Evolutionary conservation across 2,329 filamentous ascomycete genomes (phyloP), one percentile per base, ranked within the genome.

Genomic region (Tolypocladium guangdongense): DNA sequence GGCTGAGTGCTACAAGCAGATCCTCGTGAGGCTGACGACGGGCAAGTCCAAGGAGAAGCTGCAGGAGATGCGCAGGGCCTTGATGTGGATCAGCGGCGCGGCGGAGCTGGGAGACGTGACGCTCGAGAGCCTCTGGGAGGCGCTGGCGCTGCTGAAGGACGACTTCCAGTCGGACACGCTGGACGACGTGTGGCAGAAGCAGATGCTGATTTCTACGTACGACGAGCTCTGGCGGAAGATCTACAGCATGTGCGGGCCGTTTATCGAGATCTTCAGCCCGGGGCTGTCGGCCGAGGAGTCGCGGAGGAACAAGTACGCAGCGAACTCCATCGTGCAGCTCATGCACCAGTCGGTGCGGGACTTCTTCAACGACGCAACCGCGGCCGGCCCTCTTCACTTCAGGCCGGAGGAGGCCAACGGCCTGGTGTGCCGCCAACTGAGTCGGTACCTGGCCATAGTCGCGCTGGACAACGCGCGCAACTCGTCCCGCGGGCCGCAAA

Each of bases 261-360:
- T 54, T 43, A n/a, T 49, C 33, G 24, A 51, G 32, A 18, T 49
- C 20, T 47, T 47, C 35, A 37, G 41, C 22, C 49, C 49, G 7
- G 49, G 38, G 4, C 24, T 45, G 30, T 51, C 49, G 20, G 49
- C 27, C 12, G 43, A 32, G 22, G 43, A 46, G 43, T 52, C 51
- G 30, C 43, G 43, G 4, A 24, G 30, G n/a, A 37, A 49, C 33
- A 22, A 48, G 24, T 52, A 47, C 16, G 33, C 24, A 14, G 46
- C 46, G 2, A 8, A 14, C 30, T 48, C 50, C 33, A 22, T 55
- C 14, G 50, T 55, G 4, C 50, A 55, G 51, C 38, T 55, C 11
- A 55, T 55, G 54, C 54, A 55, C 24, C 50, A 52, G 30, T 55
- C 54, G 14, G 47, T 55, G 3, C 54, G 50, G 3, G 54, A 55